Conservation (phyloP, 768 basidiomycete genomes). For the Rhodotorula taiwanensis region DNA sequence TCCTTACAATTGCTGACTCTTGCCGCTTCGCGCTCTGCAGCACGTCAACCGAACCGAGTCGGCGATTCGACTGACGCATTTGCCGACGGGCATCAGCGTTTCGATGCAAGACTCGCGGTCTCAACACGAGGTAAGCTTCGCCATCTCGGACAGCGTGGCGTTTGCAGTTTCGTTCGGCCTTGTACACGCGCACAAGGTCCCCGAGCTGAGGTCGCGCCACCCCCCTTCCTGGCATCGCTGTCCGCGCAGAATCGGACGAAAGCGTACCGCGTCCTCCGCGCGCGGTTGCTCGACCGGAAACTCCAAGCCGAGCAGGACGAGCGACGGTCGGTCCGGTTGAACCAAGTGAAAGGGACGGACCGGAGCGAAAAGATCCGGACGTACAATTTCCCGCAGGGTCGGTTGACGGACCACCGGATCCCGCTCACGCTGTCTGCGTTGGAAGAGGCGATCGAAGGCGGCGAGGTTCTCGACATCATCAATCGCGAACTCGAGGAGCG, state of each 20-base stretch:
- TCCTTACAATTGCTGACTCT: neutral
- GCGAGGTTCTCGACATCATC: conserved; percentile 44
- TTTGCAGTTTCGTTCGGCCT: no score
- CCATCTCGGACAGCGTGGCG: no score
- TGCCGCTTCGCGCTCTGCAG: no score
- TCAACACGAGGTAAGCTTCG: conserved; percentile 70
- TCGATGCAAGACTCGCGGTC: conserved; percentile 97
- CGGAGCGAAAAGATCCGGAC: conserved; percentile 92
- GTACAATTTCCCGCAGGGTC: conserved; percentile 91
- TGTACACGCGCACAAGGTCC: no score
- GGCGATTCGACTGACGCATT: conserved; percentile 85
- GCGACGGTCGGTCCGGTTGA: conserved; percentile 62
- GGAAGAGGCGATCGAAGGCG: conserved; percentile 49
- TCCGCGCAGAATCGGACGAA: conserved; percentile 72
- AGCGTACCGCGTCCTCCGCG: conserved; percentile 81
- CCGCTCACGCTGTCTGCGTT: conserved; percentile 57
- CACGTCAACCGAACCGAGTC: conserved; percentile 99
- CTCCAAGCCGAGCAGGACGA: conserved; percentile 63
- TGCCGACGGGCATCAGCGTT: conserved; percentile 86
- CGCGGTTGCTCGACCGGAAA: conserved; percentile 75
- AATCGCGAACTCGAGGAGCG: conserved; percentile 18
- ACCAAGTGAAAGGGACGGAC: conserved; percentile 72
- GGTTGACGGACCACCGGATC: conserved; percentile 87
- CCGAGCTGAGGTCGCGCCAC: neutral
- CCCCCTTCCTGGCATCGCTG: neutral